phyloP scores from a whole-genome alignment of 257 asterid genomes.

The Echium plantagineum region DNA sequence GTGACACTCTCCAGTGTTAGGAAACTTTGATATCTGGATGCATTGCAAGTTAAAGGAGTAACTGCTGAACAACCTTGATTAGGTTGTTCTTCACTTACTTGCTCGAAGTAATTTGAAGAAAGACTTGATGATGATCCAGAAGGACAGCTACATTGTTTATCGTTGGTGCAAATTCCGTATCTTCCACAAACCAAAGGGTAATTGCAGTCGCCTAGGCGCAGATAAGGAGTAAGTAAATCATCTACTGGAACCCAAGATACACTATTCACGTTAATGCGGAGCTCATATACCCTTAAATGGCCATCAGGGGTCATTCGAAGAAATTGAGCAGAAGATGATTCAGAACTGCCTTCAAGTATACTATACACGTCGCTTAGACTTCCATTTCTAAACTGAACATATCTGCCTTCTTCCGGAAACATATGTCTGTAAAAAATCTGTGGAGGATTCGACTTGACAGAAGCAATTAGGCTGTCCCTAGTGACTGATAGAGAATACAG shows the following conservation, averaged over 20 bases:
- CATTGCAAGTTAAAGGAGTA: too few species aligned
- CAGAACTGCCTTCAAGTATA: too few species aligned
- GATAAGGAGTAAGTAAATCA: not conserved
- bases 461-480: not conserved
- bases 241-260: not conserved
- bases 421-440: too few species aligned
- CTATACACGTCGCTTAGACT: too few species aligned
- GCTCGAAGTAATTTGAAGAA: too few species aligned
- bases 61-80: too few species aligned
- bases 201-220: not conserved
- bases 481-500: constrained; percentile 1
- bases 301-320: constrained; percentile 2
- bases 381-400: too few species aligned
- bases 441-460: not conserved
- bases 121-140: not conserved
- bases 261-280: too few species aligned
- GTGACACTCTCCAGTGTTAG: too few species aligned
- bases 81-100: too few species aligned
- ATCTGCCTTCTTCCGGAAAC: too few species aligned
- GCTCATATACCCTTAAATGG: not conserved
- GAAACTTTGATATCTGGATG: too few species aligned
- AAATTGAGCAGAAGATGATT: not conserved
- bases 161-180: not conserved
- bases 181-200: constrained; percentile 10
- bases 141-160: constrained; percentile 8